phyloP scores from a whole-genome alignment of 2,329 filamentous ascomycete genomes.

The Sporothrix brunneoviolacea region DNA sequence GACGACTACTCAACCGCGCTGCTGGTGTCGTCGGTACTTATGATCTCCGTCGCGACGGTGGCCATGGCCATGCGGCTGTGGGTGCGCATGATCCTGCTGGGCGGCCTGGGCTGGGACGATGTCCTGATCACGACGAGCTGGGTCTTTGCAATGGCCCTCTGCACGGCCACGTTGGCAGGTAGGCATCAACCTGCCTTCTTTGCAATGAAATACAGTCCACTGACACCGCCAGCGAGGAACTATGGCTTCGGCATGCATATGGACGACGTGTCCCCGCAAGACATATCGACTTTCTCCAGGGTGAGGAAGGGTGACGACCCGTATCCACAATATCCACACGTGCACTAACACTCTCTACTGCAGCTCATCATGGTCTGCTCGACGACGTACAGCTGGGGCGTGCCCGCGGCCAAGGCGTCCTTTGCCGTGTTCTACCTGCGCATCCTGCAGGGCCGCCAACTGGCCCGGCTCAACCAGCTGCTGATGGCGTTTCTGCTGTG shows the following conservation, averaged over 20 bases:
- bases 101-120: slow-evolving; percentile 7
- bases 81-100: slow-evolving; percentile 1
- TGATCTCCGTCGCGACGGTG: slow-evolving; percentile 1
- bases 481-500: slow-evolving; percentile 8
- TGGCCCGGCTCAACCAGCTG: slow-evolving; percentile 8
- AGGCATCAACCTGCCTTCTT: background rate
- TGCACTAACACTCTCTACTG: no score
- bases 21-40: background rate
- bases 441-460: slow-evolving; percentile 7
- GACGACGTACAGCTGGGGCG: slow-evolving; percentile 8
- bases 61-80: slow-evolving; percentile 2
- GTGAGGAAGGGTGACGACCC: background rate
- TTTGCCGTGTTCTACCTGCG: slow-evolving; percentile 14
- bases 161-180: background rate
- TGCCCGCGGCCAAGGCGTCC: slow-evolving; percentile 13
- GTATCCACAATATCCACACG: no score
- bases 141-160: slow-evolving; percentile 5
- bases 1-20: background rate
- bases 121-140: slow-evolving; percentile 1
- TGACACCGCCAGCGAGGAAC: background rate
- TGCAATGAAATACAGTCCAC: background rate
- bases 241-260: slow-evolving; percentile 7
- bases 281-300: background rate
- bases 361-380: slow-evolving; percentile 7
- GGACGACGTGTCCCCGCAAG: background rate